phyloP scores from a whole-genome alignment of 179 eudicot genomes.

The Beta lomatogona region DNA sequence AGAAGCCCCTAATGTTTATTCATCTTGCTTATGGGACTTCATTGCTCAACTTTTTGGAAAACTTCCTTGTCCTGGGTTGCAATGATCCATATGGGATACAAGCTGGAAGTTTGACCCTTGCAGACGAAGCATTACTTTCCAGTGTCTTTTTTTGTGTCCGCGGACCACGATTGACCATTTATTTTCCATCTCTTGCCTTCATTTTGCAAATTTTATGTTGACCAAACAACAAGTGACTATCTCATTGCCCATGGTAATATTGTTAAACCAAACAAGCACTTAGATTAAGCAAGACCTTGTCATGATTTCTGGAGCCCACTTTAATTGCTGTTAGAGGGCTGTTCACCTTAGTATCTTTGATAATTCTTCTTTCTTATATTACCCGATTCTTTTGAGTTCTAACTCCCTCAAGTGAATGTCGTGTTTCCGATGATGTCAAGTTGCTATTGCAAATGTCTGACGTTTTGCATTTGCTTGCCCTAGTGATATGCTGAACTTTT shows the following conservation, averaged over 20 bases:
- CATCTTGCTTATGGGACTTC: neutral
- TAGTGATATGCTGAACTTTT: neutral
- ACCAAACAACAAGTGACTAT: no score
- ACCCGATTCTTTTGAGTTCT: neutral
- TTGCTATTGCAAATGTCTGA: neutral
- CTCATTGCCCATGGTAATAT: no score
- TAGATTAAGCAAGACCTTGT: neutral
- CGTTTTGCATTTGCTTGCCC: neutral
- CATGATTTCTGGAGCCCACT: neutral
- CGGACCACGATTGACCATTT: neutral
- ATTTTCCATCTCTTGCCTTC: neutral
- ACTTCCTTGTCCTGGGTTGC: neutral
- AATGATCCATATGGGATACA: neutral
- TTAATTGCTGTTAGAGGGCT: neutral
- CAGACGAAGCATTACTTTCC: neutral
- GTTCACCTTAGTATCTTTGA: no score
- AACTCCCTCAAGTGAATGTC: neutral
- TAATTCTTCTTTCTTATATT: neutral
- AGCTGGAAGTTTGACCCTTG: neutral
- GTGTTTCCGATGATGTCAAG: neutral
- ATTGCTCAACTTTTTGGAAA: neutral
- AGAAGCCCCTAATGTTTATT: neutral
- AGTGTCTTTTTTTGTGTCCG: neutral
- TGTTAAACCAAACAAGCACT: no score
- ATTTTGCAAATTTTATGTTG: no score